A percentile compares a stretch with the other conserved stretches of the same genome.
Evolutionary conservation across 768 basidiomycete species (phyloP).

Genomic region (Amanita pallidorosea): DNA sequence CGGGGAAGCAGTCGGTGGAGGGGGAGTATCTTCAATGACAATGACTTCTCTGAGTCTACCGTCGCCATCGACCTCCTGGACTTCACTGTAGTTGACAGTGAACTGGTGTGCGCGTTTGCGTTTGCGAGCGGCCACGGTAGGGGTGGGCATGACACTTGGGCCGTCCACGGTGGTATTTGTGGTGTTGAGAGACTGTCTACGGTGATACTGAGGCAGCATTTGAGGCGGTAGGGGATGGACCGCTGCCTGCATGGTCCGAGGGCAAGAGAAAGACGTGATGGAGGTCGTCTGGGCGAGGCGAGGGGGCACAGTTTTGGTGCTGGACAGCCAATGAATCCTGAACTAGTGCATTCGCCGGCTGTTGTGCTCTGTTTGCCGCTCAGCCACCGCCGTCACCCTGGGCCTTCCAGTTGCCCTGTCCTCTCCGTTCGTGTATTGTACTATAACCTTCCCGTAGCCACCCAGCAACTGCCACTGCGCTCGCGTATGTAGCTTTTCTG

Average conservation of each 20-base stretch:
- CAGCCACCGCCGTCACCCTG: constrained; percentile 14
- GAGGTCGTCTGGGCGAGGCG: constrained; percentile 20
- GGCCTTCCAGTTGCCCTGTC: background rate
- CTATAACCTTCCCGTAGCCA: background rate
- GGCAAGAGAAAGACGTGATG: constrained; percentile 44
- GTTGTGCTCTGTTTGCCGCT: constrained; percentile 17
- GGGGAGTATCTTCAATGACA: constrained; percentile 88
- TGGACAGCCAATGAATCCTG: constrained; percentile 29
- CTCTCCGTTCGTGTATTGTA: background rate
- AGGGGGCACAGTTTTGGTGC: constrained; percentile 21
- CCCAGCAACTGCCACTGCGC: background rate
- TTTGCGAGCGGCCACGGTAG: constrained; percentile 66
- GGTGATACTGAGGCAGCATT: constrained; percentile 57
- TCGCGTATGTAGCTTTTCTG: too few relatives aligned
- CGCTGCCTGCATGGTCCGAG: constrained; percentile 61
- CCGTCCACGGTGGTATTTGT: constrained; percentile 28
- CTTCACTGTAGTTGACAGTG: constrained; percentile 80
- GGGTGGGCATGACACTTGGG: constrained; percentile 61
- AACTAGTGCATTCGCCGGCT: constrained; percentile 17
- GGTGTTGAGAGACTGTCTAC: constrained; percentile 39
- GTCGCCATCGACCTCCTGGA: constrained; percentile 74
- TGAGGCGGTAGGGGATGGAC: constrained; percentile 54
- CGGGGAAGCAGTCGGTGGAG: constrained; percentile 71
- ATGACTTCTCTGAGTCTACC: constrained; percentile 79
- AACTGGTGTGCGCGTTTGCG: constrained; percentile 75